Percentiles rank a stretch among this genome's conserved stretches.
phyloP scores from a whole-genome alignment of 2,329 filamentous ascomycete genomes.

The Neonectria punicea region DNA sequence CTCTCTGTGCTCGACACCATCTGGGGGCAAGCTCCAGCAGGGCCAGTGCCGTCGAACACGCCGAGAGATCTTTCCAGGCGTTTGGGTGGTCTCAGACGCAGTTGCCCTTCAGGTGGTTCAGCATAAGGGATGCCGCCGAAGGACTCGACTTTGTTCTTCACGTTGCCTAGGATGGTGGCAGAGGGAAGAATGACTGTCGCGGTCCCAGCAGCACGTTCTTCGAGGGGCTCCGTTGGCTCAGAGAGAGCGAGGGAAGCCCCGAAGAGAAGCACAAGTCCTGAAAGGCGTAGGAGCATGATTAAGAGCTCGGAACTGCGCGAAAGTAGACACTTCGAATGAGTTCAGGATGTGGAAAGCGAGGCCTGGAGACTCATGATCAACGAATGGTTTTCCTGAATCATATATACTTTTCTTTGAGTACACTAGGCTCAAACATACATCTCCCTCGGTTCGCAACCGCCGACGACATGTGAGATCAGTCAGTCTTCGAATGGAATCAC shows the following conservation, averaged over 20 bases:
- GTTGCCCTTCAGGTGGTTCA: slow-evolving; percentile 64
- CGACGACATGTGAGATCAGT: neutral
- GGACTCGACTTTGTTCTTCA: slow-evolving; percentile 57
- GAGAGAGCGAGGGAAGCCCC: neutral
- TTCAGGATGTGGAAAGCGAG: neutral
- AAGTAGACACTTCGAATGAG: neutral
- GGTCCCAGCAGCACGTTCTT: slow-evolving; percentile 1
- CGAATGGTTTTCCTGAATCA: neutral
- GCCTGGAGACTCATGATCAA: neutral
- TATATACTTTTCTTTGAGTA: neutral
- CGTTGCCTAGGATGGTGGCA: neutral
- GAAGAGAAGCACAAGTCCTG: neutral
- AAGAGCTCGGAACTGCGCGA: neutral
- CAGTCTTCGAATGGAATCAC: neutral
- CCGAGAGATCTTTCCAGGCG: slow-evolving; percentile 60
- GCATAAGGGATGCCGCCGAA: slow-evolving; percentile 75
- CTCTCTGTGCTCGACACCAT: slow-evolving; percentile 60
- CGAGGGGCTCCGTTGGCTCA: neutral
- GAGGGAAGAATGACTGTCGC: neutral
- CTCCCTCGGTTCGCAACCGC: neutral
- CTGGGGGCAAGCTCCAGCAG: slow-evolving; percentile 67
- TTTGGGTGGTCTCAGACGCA: slow-evolving; percentile 70
- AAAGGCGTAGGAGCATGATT: neutral
- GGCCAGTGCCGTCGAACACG: slow-evolving; percentile 60
- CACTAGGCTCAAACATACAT: neutral